phyloP scores from a whole-genome alignment of 225 moss, liverwort and hornwort genomes.

The Climacium dendroides region DNA sequence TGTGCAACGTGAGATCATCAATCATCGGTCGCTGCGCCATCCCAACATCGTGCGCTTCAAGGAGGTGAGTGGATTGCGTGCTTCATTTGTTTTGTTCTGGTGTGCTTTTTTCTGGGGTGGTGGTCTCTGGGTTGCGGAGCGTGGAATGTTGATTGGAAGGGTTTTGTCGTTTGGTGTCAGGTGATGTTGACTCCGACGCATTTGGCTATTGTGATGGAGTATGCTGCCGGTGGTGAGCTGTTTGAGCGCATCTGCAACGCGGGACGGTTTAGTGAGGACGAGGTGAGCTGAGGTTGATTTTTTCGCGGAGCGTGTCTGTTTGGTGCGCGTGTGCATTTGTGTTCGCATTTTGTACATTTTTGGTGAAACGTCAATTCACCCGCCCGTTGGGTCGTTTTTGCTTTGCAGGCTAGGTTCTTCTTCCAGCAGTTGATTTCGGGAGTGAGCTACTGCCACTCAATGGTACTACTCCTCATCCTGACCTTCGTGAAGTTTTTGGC shows the following conservation, averaged over 20 bases:
- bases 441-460: slow-evolving; percentile 86
- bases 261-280: slow-evolving; percentile 83
- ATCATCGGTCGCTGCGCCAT: slow-evolving; percentile 66
- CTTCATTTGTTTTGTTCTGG: background rate
- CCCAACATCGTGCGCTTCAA: slow-evolving; percentile 83
- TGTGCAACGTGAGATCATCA: slow-evolving; percentile 76
- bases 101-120: too few relatives aligned
- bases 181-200: slow-evolving; percentile 87
- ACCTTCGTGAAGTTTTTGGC: background rate
- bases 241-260: slow-evolving; percentile 95
- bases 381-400: background rate
- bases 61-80: slow-evolving; percentile 11
- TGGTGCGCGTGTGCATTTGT: background rate
- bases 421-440: slow-evolving; percentile 94
- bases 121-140: background rate
- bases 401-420: slow-evolving; percentile 63
- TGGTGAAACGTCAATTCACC: background rate
- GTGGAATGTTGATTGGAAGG: background rate
- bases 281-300: background rate
- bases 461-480: slow-evolving; percentile 6
- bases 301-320: too few relatives aligned
- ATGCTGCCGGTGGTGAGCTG: slow-evolving; percentile 84
- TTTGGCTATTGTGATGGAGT: slow-evolving; percentile 91
- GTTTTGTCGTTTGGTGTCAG: background rate
- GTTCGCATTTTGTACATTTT: background rate